Evolutionary conservation across 495 filamentous ascomycete genomes (phyloP), one percentile per base, ranked within the genome.

Genomic region (Tuber magnatum): DNA sequence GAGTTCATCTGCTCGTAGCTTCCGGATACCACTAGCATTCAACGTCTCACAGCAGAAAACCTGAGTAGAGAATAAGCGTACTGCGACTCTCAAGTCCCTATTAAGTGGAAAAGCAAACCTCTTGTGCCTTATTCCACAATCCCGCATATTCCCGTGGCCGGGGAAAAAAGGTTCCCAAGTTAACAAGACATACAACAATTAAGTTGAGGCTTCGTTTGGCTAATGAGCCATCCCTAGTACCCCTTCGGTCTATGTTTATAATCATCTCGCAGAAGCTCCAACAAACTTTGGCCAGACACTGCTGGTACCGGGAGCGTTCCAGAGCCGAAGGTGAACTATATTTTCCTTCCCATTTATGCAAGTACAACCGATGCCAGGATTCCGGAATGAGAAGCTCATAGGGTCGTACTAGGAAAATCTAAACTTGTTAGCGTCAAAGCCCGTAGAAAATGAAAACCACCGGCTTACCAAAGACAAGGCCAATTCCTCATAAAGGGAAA

Each of bases 401-500:
- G 28, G 71, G 71, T 35, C 75, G 71, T 51, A 40, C 40, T 12
- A 76, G 40, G 3, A 74, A 42, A 61, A 76, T 76, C 71, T 76
- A 40, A 35, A 42, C 0, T 9, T 22, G 32, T 24, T 18, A 68
- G 2, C 24, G 28, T 10, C 28, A 38, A 56, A 10, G 0, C 2
- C 9, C 4, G n/a, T n/a, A n/a, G 9, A 56, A 56, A 28, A 56
- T 56, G 3, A 40, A 28, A 14, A 56, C 8, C 46, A n/a, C 51
- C 24, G 0, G 6, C 56, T 32, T 70, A 76, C 75, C 35, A 76
- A 46, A n/a, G 69, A 14, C n/a, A 46, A 74, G 5, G 61, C 14
- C 3, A 76, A 39, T 42, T 76, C 75, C 35, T 74, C 75, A 32
- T 76, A 76, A 35, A 76, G 42, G 12, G 42, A 48, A 12, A 76